Evolutionary conservation across 805 yeast genomes (phyloP), one percentile per base, ranked within the genome.

Genomic region (Metschnikowia koreensis): DNA sequence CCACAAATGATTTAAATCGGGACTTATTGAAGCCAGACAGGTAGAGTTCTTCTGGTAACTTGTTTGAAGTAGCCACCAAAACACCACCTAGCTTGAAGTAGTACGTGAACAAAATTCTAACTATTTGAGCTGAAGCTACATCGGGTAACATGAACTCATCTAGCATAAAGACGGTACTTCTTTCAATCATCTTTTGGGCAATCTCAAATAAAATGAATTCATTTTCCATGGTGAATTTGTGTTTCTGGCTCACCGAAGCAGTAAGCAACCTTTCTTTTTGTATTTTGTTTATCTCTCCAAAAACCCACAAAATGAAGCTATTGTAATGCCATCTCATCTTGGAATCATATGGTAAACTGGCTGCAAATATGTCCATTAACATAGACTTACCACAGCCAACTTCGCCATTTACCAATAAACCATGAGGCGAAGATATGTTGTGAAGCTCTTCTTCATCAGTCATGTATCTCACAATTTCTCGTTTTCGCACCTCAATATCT

Each of bases 121-220:
- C 70, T 37, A 86, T 83, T 59, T 84, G 86, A 1, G 89, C 91
- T 22, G 87, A 79, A 0, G 90, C 88, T 37, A 87, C 75, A 62
- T 86, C 92, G 0, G 92, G 92, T 31, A 86, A 63, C 87, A 85
- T 84, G 67, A 86, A 86, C 64, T 87, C 92, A 63, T 86, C 92
- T 39, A 86, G 66, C 65, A 86, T 72, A 53, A 86, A 65, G 12
- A 86, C 71, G 1, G 89, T 83, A 60, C 77, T 81, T 53, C 74
- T 75, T 12, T 69, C 65, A 31, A 86, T 77, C 83, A 86, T 74
- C 47, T 77, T 83, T 47, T 82, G 81, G 6, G 91, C 90, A 22
- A 86, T 73, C 61, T 86, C 89, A 59, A 83, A 81, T 28, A 86
- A 62, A 22, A 84, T 75, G 53, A 83, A 81, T 60, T 86, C 91